These are phyloP conservation scores for Syzygium aqueum DNA, from an alignment of 345 rosid species.

Conservation along the genomic window DNA sequence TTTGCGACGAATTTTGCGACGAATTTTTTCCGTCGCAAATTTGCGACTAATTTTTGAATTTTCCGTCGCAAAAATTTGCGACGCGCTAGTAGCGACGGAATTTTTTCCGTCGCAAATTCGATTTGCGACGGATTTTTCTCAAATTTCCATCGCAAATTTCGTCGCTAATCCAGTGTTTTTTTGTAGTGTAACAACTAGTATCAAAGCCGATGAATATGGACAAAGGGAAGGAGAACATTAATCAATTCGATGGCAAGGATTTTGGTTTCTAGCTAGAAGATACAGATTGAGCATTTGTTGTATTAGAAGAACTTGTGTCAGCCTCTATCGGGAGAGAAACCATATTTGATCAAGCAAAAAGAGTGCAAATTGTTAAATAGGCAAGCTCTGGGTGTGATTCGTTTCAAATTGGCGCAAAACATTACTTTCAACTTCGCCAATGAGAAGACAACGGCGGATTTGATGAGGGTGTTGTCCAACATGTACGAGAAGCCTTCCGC, in stretches of 20 bases:
- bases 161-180: too few relatives aligned
- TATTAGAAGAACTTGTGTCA: not conserved
- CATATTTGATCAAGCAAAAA: not conserved
- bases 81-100: too few relatives aligned
- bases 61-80: too few relatives aligned
- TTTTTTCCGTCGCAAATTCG: too few relatives aligned
- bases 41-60: too few relatives aligned
- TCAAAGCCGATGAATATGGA: not conserved
- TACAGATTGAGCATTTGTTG: not conserved
- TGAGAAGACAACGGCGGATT: not conserved
- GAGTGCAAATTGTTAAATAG: not conserved
- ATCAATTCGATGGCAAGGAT: not conserved
- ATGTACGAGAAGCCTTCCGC: not conserved
- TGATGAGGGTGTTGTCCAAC: not conserved
- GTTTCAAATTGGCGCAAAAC: too few relatives aligned
- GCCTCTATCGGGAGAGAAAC: not conserved
- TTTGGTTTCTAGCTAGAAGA: not conserved
- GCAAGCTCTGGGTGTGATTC: not conserved
- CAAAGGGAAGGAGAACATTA: not conserved
- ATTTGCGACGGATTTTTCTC: too few relatives aligned
- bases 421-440: not conserved
- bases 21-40: too few relatives aligned
- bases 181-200: too few relatives aligned
- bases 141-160: too few relatives aligned
- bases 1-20: too few relatives aligned